Conservation (phyloP, 2,329 filamentous ascomycete species). For the Trichoderma polysporum region DNA sequence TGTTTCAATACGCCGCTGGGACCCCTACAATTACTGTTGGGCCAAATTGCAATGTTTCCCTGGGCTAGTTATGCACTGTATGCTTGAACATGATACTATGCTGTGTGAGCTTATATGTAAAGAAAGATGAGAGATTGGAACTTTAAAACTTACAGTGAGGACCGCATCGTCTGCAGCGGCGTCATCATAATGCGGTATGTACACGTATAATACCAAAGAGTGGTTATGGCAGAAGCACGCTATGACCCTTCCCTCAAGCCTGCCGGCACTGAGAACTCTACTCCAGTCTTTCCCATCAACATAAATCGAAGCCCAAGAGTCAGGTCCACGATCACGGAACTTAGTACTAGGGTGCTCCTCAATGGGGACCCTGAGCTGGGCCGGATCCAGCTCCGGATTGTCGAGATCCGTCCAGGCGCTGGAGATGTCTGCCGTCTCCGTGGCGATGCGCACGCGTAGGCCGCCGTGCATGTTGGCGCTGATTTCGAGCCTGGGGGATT, state of each 20-base stretch:
- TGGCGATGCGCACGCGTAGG: constrained; percentile 74
- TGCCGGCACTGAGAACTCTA: constrained; percentile 85
- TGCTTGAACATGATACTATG: constrained; percentile 46
- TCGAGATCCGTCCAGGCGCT: constrained; percentile 82
- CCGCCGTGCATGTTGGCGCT: constrained; percentile 94
- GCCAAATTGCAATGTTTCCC: not conserved
- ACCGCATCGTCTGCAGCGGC: constrained; percentile 67
- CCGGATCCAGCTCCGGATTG: constrained; percentile 84
- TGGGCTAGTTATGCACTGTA: constrained; percentile 35
- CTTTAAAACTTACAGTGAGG: constrained; percentile 61
- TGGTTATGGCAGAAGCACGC: constrained; percentile 84
- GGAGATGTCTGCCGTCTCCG: constrained; percentile 80
- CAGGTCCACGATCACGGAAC: constrained; percentile 74
- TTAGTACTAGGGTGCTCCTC: constrained; percentile 78
- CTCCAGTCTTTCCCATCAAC: constrained; percentile 96
- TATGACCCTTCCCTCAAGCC: constrained; percentile 86
- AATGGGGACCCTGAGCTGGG: constrained; percentile 68
- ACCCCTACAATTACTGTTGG: not conserved
- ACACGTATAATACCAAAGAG: constrained; percentile 80
- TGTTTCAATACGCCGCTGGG: not conserved
- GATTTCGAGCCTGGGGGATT: constrained; percentile 72
- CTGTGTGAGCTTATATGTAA: constrained; percentile 26
- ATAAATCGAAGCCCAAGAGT: constrained; percentile 83
- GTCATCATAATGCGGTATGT: constrained; percentile 70
- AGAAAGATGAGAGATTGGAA: not conserved